Evolutionary conservation across 2,329 filamentous ascomycete species (phyloP), one percentile per base, ranked within the genome.

Genomic region (Aspergillus fumigatus): DNA sequence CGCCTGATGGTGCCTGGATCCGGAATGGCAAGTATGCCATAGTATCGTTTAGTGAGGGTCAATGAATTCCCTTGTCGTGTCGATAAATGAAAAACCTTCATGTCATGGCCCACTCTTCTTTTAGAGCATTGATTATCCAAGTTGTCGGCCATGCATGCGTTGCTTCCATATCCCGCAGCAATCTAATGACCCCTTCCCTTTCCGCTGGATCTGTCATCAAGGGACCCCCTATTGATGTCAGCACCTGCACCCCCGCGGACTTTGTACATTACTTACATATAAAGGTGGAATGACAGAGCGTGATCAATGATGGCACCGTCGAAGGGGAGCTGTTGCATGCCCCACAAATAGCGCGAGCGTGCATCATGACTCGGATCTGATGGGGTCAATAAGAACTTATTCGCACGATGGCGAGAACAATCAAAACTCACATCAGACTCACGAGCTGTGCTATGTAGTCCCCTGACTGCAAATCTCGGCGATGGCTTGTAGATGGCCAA

Each of bases 11-110:
- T 14, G 56, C 50, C 3, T 63, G 62, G 60, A 56, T 57, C 45
- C 26, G 51, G 29, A 58, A 55, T 19, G 63, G 63, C 43, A 63
- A 60, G 56, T 65, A 60, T 48, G 62, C 58, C 7, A 53, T 65
- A 48, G 50, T 65, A 35, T 35, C 32, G 4, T 35, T 35, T 17
- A 35, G 17, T 17, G 32, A 35, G 32, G 32, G 32, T 35, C 29
- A 4, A 14, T 32, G 11, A 32, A 14, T 32, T 32, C 29, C 9
- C 11, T 29, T 29, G 9, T 29, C 9, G 9, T 9, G 9, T 29
- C 9, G 29, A 32, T 32, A 32, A 32, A 32, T 32, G 1, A 9
- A 9, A 9, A 0, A 0, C 27, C 3, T 29, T 29, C 4, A 29
- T 17, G 14, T 17, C 32, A 35, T 60, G 55, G 25, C 56, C 55